phyloP scores from a whole-genome alignment of 139 green algal species.

The Picochlorum sp. region DNA sequence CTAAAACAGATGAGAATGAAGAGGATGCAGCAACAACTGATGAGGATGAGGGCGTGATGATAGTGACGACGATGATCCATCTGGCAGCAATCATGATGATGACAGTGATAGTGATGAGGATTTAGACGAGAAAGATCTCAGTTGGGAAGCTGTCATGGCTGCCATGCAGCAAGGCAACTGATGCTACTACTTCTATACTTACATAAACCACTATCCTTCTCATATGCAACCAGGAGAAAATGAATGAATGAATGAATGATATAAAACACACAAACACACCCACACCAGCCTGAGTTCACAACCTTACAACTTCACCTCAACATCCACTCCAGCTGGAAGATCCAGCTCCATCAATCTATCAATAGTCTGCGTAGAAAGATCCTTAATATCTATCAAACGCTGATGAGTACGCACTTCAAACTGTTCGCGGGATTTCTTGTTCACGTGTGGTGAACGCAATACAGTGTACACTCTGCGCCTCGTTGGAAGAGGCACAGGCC shows the following conservation, averaged over 20 bases:
- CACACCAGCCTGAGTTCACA: not conserved
- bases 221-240: too few relatives aligned
- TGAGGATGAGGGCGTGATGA: constrained; percentile 11
- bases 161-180: constrained; percentile 34
- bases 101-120: constrained; percentile 65
- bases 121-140: constrained; percentile 57
- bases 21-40: constrained; percentile 7
- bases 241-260: too few relatives aligned
- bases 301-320: constrained; percentile 55
- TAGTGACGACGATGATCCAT: constrained; percentile 16
- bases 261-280: not conserved
- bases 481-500: constrained; percentile 69
- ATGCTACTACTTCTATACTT: too few relatives aligned
- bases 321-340: constrained; percentile 67
- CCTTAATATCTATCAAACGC: constrained; percentile 66
- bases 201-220: too few relatives aligned
- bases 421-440: constrained; percentile 82
- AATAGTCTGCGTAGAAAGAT: constrained; percentile 59
- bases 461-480: constrained; percentile 51
- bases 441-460: constrained; percentile 74
- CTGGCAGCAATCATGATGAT: constrained; percentile 34
- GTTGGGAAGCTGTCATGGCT: constrained; percentile 80
- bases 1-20: constrained; percentile 15
- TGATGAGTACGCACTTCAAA: constrained; percentile 73
- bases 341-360: constrained; percentile 78